Percentiles rank a stretch among this genome's conserved stretches.
phyloP scores from a whole-genome alignment of 2,329 filamentous ascomycete genomes.

The Penicillium sp. region DNA sequence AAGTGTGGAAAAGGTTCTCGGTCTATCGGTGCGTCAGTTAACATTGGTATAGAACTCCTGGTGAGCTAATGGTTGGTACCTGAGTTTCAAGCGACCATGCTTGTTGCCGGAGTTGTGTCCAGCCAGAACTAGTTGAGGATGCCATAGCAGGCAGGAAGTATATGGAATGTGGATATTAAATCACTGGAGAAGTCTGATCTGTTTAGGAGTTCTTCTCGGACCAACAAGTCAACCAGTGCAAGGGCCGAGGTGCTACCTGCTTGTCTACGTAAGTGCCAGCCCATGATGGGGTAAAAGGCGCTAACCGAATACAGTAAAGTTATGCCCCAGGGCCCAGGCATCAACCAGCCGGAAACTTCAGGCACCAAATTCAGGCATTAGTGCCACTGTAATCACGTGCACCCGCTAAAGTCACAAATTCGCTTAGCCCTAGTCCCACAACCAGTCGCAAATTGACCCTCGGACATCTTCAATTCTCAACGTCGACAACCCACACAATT shows the following conservation, averaged over 20 bases:
- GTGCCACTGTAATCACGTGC: slow-evolving; percentile 21
- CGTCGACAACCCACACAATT: slow-evolving; percentile 45
- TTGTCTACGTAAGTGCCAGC: slow-evolving; percentile 11
- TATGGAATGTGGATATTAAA: not conserved
- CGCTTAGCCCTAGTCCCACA: slow-evolving; percentile 49
- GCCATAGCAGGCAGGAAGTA: slow-evolving; percentile 45
- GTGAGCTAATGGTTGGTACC: slow-evolving; percentile 51
- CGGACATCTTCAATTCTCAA: slow-evolving; percentile 44
- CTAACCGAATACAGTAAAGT: slow-evolving; percentile 3
- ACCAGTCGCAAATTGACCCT: slow-evolving; percentile 40
- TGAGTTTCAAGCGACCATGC: slow-evolving; percentile 85
- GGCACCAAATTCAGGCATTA: not conserved
- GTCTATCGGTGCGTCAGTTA: slow-evolving; percentile 58
- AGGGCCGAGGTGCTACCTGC: slow-evolving; percentile 5
- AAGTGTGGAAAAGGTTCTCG: slow-evolving; percentile 67
- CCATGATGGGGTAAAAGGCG: slow-evolving; percentile 3
- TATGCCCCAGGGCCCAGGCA: not conserved
- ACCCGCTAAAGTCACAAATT: slow-evolving; percentile 37
- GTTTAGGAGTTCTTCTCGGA: not conserved
- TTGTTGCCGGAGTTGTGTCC: slow-evolving; percentile 93
- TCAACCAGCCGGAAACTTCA: not conserved
- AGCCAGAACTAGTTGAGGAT: slow-evolving; percentile 63
- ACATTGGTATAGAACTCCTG: not conserved
- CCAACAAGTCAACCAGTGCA: slow-evolving; percentile 1
- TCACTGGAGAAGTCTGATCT: not conserved